Evolutionary conservation across 345 rosid species (phyloP), one percentile per base, ranked within the genome.

Genomic region (Balakata baccata): DNA sequence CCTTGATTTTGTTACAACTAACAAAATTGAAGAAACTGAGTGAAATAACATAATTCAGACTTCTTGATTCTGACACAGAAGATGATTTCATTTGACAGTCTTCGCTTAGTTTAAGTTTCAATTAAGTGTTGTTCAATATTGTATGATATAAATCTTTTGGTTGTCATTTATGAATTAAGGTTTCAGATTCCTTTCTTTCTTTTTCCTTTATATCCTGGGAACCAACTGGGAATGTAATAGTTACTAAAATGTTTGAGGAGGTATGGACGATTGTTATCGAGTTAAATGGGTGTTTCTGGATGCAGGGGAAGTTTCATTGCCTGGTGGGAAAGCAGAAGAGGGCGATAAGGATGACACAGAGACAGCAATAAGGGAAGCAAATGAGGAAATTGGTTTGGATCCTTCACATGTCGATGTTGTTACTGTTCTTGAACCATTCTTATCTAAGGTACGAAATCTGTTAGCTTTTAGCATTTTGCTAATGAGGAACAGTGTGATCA

Each of bases 231-330:
- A 51, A 62, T 65, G 52, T n/a, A 64, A 57, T 43, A 6, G 3
- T 25, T 20, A 38, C 50, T 58, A 49, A 57, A 66, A 53, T 54
- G 63, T 56, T 63, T 64, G 22, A 56, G 53, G 51, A 63, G 45
- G 14, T 20, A 51, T 20, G 77, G 66, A 64, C 39, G 52, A 52
- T 63, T 41, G 59, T 59, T 45, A 61, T 18, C 78, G 64, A 64
- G 45, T 34, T 70, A 12, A 67, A 34, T 75, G 47, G 64, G 17
- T 39, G 61, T 58, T 49, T 37, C 75, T 76, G 77, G 65, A 73
- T 83, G 79, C 80, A 90, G 96, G 93, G 68, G 96, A 90, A 80
- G 88, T 90, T 77, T 86, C 96, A 77, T 77, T 90, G 79, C 96
- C 96, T 8, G 96, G 96, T 61, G 93, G 96, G 59, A 89, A 89